phyloP scores from a whole-genome alignment of 1,284 basidiomycete species.

The Papiliotrema flavescens region DNA sequence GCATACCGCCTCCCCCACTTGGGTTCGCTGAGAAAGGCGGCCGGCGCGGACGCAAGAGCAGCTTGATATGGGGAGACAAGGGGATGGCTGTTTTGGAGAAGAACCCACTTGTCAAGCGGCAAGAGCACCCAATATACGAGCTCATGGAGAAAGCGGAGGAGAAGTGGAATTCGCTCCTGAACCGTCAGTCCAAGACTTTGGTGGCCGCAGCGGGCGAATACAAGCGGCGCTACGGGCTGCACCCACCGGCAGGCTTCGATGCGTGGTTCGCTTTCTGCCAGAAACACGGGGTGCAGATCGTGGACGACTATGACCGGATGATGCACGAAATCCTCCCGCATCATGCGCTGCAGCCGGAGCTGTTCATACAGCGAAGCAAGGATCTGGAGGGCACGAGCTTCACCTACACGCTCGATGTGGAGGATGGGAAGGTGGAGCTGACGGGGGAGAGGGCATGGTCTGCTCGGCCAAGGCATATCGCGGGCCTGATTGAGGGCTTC shows the following conservation, averaged over 20 bases:
- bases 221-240: constrained; percentile 53
- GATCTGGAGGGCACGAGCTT: constrained; percentile 26
- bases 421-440: constrained; percentile 18
- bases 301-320: constrained; percentile 60
- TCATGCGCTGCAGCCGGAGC: constrained; percentile 40
- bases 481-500: constrained; percentile 40
- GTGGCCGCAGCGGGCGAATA: constrained; percentile 59
- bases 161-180: constrained; percentile 32
- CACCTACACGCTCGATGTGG: constrained; percentile 41
- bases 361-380: constrained; percentile 32
- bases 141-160: constrained; percentile 46
- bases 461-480: constrained; percentile 33
- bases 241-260: constrained; percentile 51
- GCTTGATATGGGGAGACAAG: constrained; percentile 20
- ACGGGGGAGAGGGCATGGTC: constrained; percentile 27
- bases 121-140: constrained; percentile 46
- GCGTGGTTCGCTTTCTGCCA: constrained; percentile 59
- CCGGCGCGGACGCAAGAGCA: constrained; percentile 21
- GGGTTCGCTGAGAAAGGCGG: constrained; percentile 38
- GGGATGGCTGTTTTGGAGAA: constrained; percentile 4
- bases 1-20: constrained; percentile 32
- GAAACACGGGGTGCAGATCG: constrained; percentile 67
- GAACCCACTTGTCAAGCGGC: constrained; percentile 2
- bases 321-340: constrained; percentile 45
- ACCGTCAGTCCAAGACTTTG: constrained; percentile 56